A percentile compares a stretch with the other conserved stretches of the same genome.
phyloP scores from a whole-genome alignment of 441 rosid species.

The Lepidium campestre region DNA sequence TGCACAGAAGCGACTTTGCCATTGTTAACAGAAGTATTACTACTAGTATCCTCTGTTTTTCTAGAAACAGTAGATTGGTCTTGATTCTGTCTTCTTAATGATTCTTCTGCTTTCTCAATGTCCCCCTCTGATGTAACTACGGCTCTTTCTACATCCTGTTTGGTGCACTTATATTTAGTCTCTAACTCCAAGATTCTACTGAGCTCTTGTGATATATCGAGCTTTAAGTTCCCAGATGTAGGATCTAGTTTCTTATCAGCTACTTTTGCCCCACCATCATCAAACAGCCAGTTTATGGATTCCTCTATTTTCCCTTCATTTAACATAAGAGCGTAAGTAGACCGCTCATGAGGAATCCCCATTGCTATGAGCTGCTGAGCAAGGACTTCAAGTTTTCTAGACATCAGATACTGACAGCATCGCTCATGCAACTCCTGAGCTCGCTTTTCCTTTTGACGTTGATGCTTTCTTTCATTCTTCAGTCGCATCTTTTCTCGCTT shows the following conservation, averaged over 20 bases:
- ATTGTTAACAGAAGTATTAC: slow-evolving; percentile 35
- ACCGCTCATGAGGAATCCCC: slow-evolving; percentile 74
- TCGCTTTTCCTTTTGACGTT: slow-evolving; percentile 84
- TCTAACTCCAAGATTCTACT: slow-evolving; percentile 49
- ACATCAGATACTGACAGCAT: slow-evolving; percentile 67
- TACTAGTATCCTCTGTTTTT: slow-evolving; percentile 44
- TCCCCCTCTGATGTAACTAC: slow-evolving; percentile 71
- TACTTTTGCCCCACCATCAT: slow-evolving; percentile 46
- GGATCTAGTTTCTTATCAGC: slow-evolving; percentile 38
- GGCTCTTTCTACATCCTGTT: slow-evolving; percentile 83
- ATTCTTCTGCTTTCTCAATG: slow-evolving; percentile 61
- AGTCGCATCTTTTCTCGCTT: slow-evolving; percentile 71
- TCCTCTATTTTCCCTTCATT: slow-evolving; percentile 82
- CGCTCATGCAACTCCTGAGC: slow-evolving; percentile 83
- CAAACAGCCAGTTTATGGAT: slow-evolving; percentile 78
- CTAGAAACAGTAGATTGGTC: slow-evolving; percentile 39
- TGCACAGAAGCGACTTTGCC: slow-evolving; percentile 28
- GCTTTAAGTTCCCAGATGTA: slow-evolving; percentile 39
- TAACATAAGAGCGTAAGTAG: slow-evolving; percentile 73
- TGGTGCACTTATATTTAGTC: slow-evolving; percentile 53
- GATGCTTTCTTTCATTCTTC: slow-evolving; percentile 90
- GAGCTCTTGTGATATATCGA: slow-evolving; percentile 59
- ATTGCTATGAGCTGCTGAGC: slow-evolving; percentile 74
- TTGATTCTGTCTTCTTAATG: slow-evolving; percentile 45
- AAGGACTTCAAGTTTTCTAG: slow-evolving; percentile 69